Conservation (phyloP, 208 protist genomes). For the Trypanosoma conorhini region DNA sequence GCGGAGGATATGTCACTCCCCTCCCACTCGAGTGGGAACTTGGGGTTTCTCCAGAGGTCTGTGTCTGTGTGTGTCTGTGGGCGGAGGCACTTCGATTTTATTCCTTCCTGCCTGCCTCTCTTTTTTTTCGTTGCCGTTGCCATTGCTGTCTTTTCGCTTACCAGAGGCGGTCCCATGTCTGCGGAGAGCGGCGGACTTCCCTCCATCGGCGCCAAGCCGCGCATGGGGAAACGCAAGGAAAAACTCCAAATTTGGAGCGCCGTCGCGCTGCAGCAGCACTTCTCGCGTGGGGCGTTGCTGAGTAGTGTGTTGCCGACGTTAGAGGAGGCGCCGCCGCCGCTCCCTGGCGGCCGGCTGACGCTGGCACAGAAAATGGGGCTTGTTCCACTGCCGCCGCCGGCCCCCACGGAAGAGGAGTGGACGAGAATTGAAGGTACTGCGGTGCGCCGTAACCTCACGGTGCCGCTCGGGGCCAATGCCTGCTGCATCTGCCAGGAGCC, state of each 20-base stretch:
- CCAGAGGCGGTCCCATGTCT: slow-evolving; percentile 14
- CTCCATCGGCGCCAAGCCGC: slow-evolving; percentile 36
- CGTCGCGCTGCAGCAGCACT: slow-evolving; percentile 88
- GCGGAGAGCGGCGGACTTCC: slow-evolving; percentile 25
- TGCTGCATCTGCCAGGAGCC: slow-evolving; percentile 83
- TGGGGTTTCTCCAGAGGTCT: background rate
- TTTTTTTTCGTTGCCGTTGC: background rate
- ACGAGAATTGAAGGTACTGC: slow-evolving; percentile 47
- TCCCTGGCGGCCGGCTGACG: slow-evolving; percentile 46
- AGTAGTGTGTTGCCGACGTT: slow-evolving; percentile 28
- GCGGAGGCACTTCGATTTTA: background rate
- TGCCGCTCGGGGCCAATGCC: slow-evolving; percentile 26
- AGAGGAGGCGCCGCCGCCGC: slow-evolving; percentile 31
- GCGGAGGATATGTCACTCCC: background rate
- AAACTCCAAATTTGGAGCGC: slow-evolving; percentile 81
- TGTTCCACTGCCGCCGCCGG: slow-evolving; percentile 58
- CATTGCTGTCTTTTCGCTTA: slow-evolving; percentile 12
- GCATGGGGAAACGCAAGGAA: slow-evolving; percentile 35
- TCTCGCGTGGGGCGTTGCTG: slow-evolving; percentile 41
- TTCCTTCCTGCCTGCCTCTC: slow-evolving; percentile 3
- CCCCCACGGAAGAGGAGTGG: slow-evolving; percentile 77
- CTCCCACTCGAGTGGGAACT: background rate
- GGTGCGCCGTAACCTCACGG: slow-evolving; percentile 31
- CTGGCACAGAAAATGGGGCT: slow-evolving; percentile 89
- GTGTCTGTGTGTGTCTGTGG: background rate